These are phyloP conservation scores for Mallotus japonicus DNA, from an alignment of 441 rosid genomes.

Conservation along the genomic window DNA sequence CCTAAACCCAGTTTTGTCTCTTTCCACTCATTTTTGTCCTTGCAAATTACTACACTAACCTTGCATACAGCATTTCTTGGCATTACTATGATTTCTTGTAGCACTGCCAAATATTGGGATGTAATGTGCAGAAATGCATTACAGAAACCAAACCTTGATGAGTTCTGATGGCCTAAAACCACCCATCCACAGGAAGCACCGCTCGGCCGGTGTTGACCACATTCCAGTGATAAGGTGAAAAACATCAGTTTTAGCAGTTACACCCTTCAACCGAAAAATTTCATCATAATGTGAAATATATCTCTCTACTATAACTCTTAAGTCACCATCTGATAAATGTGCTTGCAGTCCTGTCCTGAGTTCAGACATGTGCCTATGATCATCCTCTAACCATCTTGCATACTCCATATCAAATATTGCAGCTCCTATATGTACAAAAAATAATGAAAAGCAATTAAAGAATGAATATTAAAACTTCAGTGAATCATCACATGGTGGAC, in stretches of 20 bases:
- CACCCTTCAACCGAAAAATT: constrained; percentile 63
- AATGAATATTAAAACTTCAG: not conserved
- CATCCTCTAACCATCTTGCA: constrained; percentile 85
- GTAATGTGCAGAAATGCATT: not conserved
- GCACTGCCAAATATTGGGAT: not conserved
- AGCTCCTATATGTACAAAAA: constrained; percentile 44
- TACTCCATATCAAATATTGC: constrained; percentile 94
- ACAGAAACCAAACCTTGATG: constrained; percentile 61
- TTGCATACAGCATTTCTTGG: not conserved
- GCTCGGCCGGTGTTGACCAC: constrained; percentile 92
- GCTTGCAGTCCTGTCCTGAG: constrained; percentile 85
- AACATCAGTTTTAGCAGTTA: constrained; percentile 79
- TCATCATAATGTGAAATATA: constrained; percentile 79
- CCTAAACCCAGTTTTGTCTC: constrained; percentile 8
- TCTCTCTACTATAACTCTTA: constrained; percentile 72
- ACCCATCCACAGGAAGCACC: constrained; percentile 98
- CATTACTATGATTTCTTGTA: not conserved
- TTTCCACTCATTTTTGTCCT: not conserved
- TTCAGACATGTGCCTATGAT: constrained; percentile 77
- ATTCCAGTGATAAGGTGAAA: constrained; percentile 89
- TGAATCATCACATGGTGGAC: constrained; percentile 12
- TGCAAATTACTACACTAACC: not conserved
- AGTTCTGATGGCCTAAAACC: constrained; percentile 95
- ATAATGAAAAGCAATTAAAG: not conserved
- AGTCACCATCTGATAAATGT: constrained; percentile 77